Base-by-base conservation (phyloP, 2,329 filamentous ascomycete genomes). In the Beauveria pseudobassiana region DNA sequence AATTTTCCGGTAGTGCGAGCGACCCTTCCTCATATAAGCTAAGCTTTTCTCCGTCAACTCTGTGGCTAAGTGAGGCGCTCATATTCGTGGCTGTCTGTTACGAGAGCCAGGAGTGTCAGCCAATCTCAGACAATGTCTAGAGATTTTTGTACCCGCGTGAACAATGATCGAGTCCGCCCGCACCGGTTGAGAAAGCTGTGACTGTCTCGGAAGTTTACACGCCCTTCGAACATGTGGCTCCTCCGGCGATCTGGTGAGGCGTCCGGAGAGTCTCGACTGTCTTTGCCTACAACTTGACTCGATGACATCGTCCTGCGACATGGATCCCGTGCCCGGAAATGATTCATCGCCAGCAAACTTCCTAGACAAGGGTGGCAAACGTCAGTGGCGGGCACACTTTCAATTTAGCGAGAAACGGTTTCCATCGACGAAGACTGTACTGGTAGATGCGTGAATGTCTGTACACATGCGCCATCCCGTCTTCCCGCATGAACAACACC, bases 291-390 rank as follows among this genome's bases (percentile, higher is more conserved):
- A 76, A 66, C 60, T 75, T 76, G 28, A 57, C n/a, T 69, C 69
- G 34, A 60, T 59, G n/a, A 34, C 10, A n/a, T 67, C 65, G 46
- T 57, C 64, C 53, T 70, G 72, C 30, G 71, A 71, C 68, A 75
- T 68, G 43, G 72, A 72, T 16, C 70, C 79, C 66, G 72, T 73
- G 9, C 70, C 74, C 30, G 73, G 72, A 63, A 86, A 86, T 22
- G 78, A 77, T 70, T 86, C 83, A 67, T 86, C 83, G 49, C 82
- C 82, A 1, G 79, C 78, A 66, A 86, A 86, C 43, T 64, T 72
- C 74, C 74, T 76, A 62, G n/a, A 52, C 34, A 57, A 12, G 45
- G 2, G 24, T 24, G 16, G 14, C 16, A 10, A 20, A 38, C 18
- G 38, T 56, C 26, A 51, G 45, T 38, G 18, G 28, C 12, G 30